Conservation (phyloP, 345 rosid species). For the Abelmoschus esculentus region DNA sequence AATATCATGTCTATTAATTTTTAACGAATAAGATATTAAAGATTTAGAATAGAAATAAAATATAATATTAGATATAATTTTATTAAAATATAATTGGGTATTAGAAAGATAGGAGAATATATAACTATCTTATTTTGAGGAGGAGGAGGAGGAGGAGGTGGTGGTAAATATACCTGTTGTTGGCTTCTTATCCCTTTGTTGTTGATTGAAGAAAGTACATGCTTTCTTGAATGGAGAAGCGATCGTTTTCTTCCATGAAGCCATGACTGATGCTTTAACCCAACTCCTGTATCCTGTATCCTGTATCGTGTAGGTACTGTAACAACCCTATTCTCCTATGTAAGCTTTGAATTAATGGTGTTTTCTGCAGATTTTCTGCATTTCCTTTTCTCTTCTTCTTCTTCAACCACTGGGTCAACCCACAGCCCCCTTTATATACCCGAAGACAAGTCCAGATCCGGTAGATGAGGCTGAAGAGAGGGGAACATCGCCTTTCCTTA, state of each 20-base stretch:
- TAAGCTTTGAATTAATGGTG: not conserved
- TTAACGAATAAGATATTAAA: too few species aligned
- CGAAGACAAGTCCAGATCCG: conserved; percentile 52
- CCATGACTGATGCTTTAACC: not conserved
- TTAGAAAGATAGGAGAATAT: too few species aligned
- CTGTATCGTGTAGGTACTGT: not conserved
- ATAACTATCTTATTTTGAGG: too few species aligned
- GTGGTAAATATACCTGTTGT: conserved; percentile 33
- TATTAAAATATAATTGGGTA: too few species aligned
- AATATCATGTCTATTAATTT: too few species aligned
- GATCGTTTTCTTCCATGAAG: conserved; percentile 18
- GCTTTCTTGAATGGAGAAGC: conserved; percentile 69
- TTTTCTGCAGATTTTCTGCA: not conserved
- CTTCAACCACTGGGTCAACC: not conserved
- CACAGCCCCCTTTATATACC: not conserved
- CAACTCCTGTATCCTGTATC: not conserved
- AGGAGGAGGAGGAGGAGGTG: too few species aligned
- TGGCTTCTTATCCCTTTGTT: conserved; percentile 37
- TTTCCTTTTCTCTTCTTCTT: not conserved
- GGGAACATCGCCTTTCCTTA: conserved; percentile 26
- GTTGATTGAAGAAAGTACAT: conserved; percentile 71
- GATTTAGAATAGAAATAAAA: too few species aligned
- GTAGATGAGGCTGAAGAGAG: conserved; percentile 34
- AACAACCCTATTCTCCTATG: not conserved
- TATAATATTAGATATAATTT: too few species aligned